phyloP scores from a whole-genome alignment of 495 filamentous ascomycete genomes.

The Lichina pygmaea region DNA sequence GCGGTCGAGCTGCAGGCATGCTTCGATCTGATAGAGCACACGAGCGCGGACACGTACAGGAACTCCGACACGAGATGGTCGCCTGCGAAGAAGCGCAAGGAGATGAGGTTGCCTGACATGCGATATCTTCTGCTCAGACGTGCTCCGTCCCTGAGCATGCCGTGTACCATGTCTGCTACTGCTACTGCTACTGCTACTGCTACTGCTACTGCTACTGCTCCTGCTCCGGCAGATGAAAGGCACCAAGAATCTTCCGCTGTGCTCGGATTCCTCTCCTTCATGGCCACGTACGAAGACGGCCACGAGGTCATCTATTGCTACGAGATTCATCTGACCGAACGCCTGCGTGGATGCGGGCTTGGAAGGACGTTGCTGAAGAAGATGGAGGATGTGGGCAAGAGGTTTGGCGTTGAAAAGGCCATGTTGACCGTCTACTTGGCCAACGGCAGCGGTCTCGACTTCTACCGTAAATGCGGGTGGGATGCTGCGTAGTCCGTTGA shows the following conservation, averaged over 20 bases:
- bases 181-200: not conserved
- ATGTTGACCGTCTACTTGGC: conserved; percentile 67
- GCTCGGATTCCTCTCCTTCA: conserved; percentile 50
- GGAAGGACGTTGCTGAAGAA: conserved; percentile 11
- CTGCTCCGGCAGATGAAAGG: not conserved
- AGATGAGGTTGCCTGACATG: conserved; percentile 47
- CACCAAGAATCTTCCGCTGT: conserved; percentile 38
- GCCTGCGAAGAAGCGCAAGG: conserved; percentile 33
- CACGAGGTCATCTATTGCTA: conserved; percentile 62
- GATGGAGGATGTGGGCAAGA: conserved; percentile 8
- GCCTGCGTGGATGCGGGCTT: conserved; percentile 22
- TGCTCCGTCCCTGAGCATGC: not conserved
- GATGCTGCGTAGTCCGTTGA: not conserved
- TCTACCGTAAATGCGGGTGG: conserved; percentile 48
- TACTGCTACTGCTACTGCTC: not conserved
- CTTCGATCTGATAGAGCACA: conserved; percentile 42
- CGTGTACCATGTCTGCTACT: not conserved
- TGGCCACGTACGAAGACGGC: conserved; percentile 58
- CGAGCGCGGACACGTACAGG: conserved; percentile 38
- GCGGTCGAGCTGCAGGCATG: conserved; percentile 31
- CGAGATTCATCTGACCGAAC: conserved; percentile 46
- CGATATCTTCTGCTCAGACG: conserved; percentile 11
- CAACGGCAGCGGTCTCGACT: conserved; percentile 30
- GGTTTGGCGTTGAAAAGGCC: conserved; percentile 29
- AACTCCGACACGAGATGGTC: conserved; percentile 41